Conservation (phyloP, 129 eudicot genomes). For the Flaveria brownii region DNA sequence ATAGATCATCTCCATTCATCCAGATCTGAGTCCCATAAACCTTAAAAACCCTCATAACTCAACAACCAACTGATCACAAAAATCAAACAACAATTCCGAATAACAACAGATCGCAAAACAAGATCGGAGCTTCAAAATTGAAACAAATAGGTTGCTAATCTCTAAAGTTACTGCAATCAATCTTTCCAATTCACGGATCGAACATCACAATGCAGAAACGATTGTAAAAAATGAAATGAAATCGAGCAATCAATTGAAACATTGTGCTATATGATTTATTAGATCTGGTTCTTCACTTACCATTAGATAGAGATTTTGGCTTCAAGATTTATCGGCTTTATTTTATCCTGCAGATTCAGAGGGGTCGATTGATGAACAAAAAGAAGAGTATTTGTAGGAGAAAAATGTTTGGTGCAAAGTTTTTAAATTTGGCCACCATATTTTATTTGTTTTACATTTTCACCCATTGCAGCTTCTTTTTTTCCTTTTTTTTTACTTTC, state of each 20-base stretch:
- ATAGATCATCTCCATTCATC: not conserved
- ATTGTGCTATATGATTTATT: not conserved
- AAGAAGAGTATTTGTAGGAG: constrained; percentile 24
- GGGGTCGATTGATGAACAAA: constrained; percentile 5
- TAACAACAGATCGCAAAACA: constrained; percentile 1
- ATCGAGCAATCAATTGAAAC: not conserved
- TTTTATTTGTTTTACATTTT: not conserved
- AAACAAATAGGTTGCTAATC: constrained; percentile 4
- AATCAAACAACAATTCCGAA: not conserved
- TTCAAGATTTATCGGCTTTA: constrained; percentile 33
- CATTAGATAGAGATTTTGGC: constrained; percentile 34
- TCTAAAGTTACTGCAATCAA: constrained; percentile 3
- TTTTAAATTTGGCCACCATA: constrained; percentile 15
- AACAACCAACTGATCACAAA: constrained; percentile 17
- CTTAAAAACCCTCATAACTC: constrained; percentile 10
- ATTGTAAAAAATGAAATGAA: constrained; percentile 2
- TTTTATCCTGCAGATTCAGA: constrained; percentile 33
- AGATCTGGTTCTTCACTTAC: constrained; percentile 29
- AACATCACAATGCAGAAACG: constrained; percentile 21
- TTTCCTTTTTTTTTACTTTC: too few species aligned
- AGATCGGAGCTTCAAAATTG: not conserved
- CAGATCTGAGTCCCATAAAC: constrained; percentile 29
- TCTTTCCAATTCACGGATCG: constrained; percentile 16
- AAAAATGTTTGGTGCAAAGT: not conserved
- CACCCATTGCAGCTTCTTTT: too few species aligned